Base-by-base conservation (phyloP, 2,329 filamentous ascomycete species). In the Periconia sp. region DNA sequence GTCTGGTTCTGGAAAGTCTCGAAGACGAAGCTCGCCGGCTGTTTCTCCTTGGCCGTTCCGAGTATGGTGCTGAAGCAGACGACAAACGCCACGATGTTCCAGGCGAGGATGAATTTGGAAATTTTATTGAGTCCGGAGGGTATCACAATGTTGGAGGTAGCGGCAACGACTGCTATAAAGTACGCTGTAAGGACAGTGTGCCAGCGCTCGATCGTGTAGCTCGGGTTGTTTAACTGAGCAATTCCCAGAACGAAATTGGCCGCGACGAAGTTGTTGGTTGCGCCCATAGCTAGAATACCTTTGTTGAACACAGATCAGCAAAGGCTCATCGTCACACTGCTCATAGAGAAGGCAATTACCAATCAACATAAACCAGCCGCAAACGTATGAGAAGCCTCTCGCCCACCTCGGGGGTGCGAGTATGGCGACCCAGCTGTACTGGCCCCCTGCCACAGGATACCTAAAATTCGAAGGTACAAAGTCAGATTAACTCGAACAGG, bases 371-470 rank as follows among this genome's bases (percentile, higher is more conserved):
- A 67, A 70, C 74, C 73, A 76, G 19, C 74, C 74, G 45, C 72
- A 73, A 41, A 76, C 60, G 54, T 76, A 76, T 13, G 66, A 70
- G 30, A 74, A 64, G 7, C 68, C 69, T 54, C 70, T 60, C 6
- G 73, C 70, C 57, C 64, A 64, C 53, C 57, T 62, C 13, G 63
- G 76, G 2, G 82, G 82, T 6, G 82, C 79, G 7, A 85, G 71
- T 1, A 83, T 79, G 3, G 81, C 81, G 15, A 84, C 82, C 82
- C 83, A 83, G 1, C 76, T 80, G 60, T 85, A 85, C 60, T 84
- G 81, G 7, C 83, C 80, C 31, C 82, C 80, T 9, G 81, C 82
- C 19, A 83, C 76, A 0, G 82, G 82, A 58, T 81, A 84, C 95
- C 31, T n/a, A n/a, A n/a, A 33, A 33, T 33, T 33, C 31, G 31